phyloP scores from a whole-genome alignment of 106 monocot genomes.

The Narthecium ossifragum region DNA sequence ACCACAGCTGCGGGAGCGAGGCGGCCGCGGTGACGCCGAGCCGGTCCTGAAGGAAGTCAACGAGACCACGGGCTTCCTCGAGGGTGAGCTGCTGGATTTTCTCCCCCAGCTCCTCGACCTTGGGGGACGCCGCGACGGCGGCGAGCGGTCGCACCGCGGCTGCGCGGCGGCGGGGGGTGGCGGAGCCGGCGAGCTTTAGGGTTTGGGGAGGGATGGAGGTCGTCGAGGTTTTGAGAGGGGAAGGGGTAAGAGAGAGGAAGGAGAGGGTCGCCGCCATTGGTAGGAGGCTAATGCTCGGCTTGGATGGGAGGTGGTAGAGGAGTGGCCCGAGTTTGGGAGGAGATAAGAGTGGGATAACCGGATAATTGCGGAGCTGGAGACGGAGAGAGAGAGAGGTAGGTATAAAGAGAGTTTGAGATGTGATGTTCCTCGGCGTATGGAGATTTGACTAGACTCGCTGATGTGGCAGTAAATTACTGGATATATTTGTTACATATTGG shows the following conservation, averaged over 20 bases:
- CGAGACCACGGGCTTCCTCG: conserved; percentile 48
- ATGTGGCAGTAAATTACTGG: no score
- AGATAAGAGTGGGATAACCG: no score
- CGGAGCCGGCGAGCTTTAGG: not conserved
- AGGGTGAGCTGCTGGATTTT: conserved; percentile 44
- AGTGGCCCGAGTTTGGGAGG: no score
- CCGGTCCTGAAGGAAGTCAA: conserved; percentile 52
- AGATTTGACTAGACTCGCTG: no score
- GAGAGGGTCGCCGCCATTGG: not conserved
- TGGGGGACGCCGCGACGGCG: conserved; percentile 23
- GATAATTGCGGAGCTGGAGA: no score
- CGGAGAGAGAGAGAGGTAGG: no score
- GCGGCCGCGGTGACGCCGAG: conserved; percentile 58
- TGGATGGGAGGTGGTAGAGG: no score
- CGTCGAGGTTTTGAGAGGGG: not conserved
- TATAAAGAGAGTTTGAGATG: no score
- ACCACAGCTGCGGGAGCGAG: conserved; percentile 38
- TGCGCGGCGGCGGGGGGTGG: conserved; percentile 3
- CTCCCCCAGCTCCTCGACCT: conserved; percentile 40
- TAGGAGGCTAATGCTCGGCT: no score
- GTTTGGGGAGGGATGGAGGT: not conserved
- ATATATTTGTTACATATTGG: no score
- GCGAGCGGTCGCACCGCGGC: conserved; percentile 2
- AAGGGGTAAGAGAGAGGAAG: not conserved
- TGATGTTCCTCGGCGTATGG: no score